Conservation (phyloP, 306 rosid species). For the Canavalia ensiformis region DNA sequence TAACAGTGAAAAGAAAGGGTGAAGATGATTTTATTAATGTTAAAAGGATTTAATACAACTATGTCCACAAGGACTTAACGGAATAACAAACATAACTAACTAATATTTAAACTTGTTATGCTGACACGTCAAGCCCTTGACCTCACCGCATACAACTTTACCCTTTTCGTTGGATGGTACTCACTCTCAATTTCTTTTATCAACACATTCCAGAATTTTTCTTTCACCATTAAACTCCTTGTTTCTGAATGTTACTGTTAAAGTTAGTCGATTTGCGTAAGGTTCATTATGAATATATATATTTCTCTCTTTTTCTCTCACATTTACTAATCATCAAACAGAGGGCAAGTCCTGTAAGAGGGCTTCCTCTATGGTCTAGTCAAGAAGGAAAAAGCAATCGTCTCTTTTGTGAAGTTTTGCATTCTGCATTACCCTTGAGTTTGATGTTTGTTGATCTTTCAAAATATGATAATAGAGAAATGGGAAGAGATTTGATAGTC, state of each 20-base stretch:
- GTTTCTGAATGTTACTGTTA: conserved; percentile 3
- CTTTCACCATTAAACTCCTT: background rate
- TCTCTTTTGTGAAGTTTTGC: background rate
- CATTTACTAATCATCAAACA: conserved; percentile 34
- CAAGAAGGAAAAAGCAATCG: background rate
- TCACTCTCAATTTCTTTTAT: background rate
- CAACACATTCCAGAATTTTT: background rate
- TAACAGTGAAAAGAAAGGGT: no score
- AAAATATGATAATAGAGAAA: background rate
- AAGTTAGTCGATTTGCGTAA: background rate
- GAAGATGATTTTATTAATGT: no score
- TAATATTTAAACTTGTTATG: no score
- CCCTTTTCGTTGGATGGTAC: conserved; percentile 23
- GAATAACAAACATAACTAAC: no score
- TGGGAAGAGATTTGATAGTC: conserved; percentile 1
- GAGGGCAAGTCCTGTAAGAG: background rate
- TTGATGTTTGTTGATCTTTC: conserved; percentile 28
- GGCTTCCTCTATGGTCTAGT: background rate
- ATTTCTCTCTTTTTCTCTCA: conserved; percentile 23
- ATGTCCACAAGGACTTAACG: no score
- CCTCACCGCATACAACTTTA: conserved; percentile 20
- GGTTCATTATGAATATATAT: background rate
- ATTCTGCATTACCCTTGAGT: background rate
- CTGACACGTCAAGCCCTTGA: background rate
- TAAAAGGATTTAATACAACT: no score